Evolutionary conservation across 352 stramenopile genomes (phyloP), one percentile per base, ranked within the genome.

Genomic region (Phytophthora fragariae): DNA sequence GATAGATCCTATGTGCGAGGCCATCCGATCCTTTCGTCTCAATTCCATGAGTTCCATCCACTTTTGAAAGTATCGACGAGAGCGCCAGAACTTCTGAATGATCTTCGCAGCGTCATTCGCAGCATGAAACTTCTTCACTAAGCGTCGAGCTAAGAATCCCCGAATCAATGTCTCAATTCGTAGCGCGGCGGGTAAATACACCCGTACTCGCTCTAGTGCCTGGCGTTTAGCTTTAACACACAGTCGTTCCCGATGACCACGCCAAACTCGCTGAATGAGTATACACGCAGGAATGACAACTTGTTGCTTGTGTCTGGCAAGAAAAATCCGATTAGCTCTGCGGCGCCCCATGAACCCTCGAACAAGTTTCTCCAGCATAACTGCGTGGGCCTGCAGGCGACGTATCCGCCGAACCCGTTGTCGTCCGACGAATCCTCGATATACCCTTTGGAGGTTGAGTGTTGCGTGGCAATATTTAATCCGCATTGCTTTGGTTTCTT

Each of bases 51-150:
- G 62, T 10, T 82, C 73, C 64, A 81, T 76, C 84, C 87, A 92
- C 35, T 84, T 88, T 3, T 64, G 52, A 11, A 81, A 79, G 49
- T 81, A 88, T 12, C 75, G 75, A 41, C 78, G 76, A 17, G 72
- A 80, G 1, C 82, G 79, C 80, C 84, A 95, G 33, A 79, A 72
- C 2, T 71, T 77, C 46, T 94, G 89, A 39, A 95, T 86, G 15
- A 75, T 31, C 8, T 63, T 41, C 2, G 82, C 82, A 11, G 79
- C 84, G 44, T 73, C 31, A 31, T 72, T 75, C 12, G 72, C 65
- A 5, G 49, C 29, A 7, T 76, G 83, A 44, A 77, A 86, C 11
- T 62, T 70, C 14, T 54, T 69, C 1, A 83, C 80, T 11, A 80
- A 39, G 0, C 72, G 58, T n/a, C 87, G 73, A 21, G 87, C 85